phyloP scores from a whole-genome alignment of 345 rosid genomes.

The Theobroma cacao region DNA sequence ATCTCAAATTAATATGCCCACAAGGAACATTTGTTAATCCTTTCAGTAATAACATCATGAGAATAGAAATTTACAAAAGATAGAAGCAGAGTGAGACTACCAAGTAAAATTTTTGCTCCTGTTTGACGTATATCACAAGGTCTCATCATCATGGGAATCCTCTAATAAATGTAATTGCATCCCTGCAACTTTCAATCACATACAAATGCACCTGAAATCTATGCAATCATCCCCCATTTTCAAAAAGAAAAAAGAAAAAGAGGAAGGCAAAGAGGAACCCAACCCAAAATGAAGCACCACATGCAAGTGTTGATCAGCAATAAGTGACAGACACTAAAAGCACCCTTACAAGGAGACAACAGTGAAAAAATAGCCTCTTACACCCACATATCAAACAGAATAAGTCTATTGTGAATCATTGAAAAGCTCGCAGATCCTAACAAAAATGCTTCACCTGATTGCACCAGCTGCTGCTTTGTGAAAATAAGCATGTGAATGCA shows the following conservation, averaged over 20 bases:
- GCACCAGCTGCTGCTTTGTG: conserved; percentile 96
- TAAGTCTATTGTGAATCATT: conserved; percentile 5
- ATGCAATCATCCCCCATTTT: neutral
- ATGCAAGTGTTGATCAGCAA: neutral
- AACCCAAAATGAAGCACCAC: neutral
- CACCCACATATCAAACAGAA: neutral
- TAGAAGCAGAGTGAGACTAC: neutral
- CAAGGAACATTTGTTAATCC: neutral
- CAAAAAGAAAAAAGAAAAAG: neutral
- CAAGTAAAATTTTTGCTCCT: neutral
- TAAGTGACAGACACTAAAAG: neutral
- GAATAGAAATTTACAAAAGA: neutral
- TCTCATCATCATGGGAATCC: neutral
- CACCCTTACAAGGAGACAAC: neutral
- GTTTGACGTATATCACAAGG: neutral
- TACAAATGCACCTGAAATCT: neutral
- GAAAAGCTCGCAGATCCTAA: conserved; percentile 5
- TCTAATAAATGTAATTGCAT: no score
- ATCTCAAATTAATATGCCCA: neutral
- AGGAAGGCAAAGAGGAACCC: neutral
- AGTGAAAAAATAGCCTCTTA: neutral
- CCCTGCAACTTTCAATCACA: neutral
- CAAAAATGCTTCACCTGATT: conserved; percentile 57
- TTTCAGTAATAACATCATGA: neutral
- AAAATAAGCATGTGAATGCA: conserved; percentile 90